Conservation (phyloP, 2,329 filamentous ascomycete genomes). For the Botryotinia narcissicola region DNA sequence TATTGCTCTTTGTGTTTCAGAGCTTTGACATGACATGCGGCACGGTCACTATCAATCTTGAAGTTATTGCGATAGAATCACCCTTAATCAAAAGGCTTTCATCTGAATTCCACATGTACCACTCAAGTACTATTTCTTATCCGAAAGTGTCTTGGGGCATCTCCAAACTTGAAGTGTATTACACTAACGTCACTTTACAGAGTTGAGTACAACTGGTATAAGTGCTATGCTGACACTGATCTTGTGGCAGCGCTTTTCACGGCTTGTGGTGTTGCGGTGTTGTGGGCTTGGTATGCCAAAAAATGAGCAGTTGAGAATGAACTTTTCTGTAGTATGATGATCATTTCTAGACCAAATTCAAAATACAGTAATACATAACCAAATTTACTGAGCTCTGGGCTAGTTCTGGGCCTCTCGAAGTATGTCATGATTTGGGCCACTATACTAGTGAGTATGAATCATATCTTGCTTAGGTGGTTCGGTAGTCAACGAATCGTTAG, state of each 20-base stretch:
- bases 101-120: not conserved
- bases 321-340: not conserved
- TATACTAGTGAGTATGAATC: too few species aligned
- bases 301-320: not conserved
- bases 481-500: too few species aligned
- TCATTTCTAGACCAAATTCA: not conserved
- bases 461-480: too few species aligned
- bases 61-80: not conserved
- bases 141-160: not conserved
- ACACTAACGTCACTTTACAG: not conserved
- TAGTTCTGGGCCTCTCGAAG: too few species aligned
- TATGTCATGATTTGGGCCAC: too few species aligned
- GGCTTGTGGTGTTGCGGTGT: not conserved
- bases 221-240: not conserved
- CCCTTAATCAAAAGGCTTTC: not conserved
- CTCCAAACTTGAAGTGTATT: not conserved
- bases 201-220: not conserved
- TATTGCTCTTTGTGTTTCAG: not conserved
- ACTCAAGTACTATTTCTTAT: not conserved
- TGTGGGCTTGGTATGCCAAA: not conserved
- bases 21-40: not conserved
- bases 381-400: too few species aligned
- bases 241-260: not conserved
- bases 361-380: not conserved
- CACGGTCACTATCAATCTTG: not conserved